A percentile compares a stretch with the other conserved stretches of the same genome.
Conservation (phyloP, 2,329 filamentous ascomycete genomes). For the Sphaceloma murrayae region DNA sequence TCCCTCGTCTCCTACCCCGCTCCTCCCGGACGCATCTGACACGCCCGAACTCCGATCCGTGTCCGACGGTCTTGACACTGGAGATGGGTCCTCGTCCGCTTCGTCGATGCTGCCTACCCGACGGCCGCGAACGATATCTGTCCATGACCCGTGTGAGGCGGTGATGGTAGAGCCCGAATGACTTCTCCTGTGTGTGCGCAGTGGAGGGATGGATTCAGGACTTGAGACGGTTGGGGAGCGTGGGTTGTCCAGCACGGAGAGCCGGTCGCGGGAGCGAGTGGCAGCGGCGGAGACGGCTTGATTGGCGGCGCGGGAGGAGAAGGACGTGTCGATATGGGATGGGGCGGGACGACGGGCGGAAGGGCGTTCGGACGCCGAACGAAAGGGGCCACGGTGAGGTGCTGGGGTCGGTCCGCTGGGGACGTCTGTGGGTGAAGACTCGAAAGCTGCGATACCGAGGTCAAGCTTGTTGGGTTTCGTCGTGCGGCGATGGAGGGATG, state of each 20-base stretch:
- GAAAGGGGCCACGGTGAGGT: constrained; percentile 22
- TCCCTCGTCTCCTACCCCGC: background rate
- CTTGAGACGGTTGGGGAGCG: background rate
- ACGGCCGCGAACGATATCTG: background rate
- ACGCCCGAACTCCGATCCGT: no score
- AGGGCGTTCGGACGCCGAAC: constrained; percentile 38
- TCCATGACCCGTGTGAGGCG: background rate
- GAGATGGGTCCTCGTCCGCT: background rate
- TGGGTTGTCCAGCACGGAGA: constrained; percentile 1
- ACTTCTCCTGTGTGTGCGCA: background rate
- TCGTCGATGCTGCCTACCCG: constrained; percentile 6
- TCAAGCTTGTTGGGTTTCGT: constrained; percentile 42
- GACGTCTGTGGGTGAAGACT: constrained; percentile 33
- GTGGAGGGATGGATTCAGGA: constrained; percentile 1
- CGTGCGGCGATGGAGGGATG: constrained; percentile 32
- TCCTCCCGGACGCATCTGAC: no score
- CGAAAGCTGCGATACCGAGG: constrained; percentile 41
- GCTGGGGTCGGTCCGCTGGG: constrained; percentile 7
- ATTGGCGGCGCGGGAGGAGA: background rate
- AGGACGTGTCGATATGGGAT: constrained; percentile 5
- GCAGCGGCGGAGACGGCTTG: background rate
- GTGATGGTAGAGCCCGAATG: constrained; percentile 8
- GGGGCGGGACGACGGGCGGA: constrained; percentile 20
- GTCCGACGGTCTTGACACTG: background rate
- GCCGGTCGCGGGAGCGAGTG: constrained; percentile 1